A percentile compares a stretch with the other conserved stretches of the same genome.
These are phyloP conservation scores for Hansenula lynferdii DNA, from an alignment of 1,139 yeast genomes.

Conservation along the genomic window DNA sequence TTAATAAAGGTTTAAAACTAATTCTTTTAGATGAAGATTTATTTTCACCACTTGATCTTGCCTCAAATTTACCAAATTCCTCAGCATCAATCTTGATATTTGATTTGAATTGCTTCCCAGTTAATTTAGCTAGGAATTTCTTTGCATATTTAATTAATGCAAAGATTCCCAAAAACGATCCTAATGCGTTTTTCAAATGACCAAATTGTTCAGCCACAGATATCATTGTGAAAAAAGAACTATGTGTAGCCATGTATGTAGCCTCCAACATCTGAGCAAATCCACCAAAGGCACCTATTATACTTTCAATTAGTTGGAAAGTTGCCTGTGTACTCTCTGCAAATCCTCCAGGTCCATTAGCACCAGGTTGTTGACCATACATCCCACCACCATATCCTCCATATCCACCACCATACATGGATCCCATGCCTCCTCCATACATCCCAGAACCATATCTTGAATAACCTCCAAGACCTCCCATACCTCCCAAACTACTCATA, in stretches of 20 bases:
- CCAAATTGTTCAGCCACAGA: conserved; percentile 95
- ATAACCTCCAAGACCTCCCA: conserved; percentile 10
- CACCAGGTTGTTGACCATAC: conserved; percentile 28
- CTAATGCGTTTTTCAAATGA: conserved; percentile 77
- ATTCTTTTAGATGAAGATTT: conserved; percentile 38
- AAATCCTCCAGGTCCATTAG: conserved; percentile 25
- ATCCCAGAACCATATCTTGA: conserved; percentile 24
- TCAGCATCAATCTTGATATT: conserved; percentile 46
- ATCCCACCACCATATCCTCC: conserved; percentile 25
- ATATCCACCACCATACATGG: conserved; percentile 30
- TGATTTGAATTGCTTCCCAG: conserved; percentile 37
- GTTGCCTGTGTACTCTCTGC: conserved; percentile 88
- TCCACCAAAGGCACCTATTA: conserved; percentile 95
- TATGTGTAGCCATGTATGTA: conserved; percentile 96
- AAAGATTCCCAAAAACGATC: conserved; percentile 82
- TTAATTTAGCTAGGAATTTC: conserved; percentile 52
- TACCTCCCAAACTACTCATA: conserved; percentile 23
- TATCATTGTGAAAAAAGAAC: conserved; percentile 92
- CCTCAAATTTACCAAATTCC: conserved; percentile 61
- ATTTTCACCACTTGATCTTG: conserved; percentile 13
- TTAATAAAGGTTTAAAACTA: conserved; percentile 77
- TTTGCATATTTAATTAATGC: conserved; percentile 72
- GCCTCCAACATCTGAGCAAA: conserved; percentile 98
- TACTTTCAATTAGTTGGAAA: conserved; percentile 85
- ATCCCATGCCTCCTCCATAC: conserved; percentile 26